phyloP scores from a whole-genome alignment of 495 filamentous ascomycete species.

The Penicillium argentinense region DNA sequence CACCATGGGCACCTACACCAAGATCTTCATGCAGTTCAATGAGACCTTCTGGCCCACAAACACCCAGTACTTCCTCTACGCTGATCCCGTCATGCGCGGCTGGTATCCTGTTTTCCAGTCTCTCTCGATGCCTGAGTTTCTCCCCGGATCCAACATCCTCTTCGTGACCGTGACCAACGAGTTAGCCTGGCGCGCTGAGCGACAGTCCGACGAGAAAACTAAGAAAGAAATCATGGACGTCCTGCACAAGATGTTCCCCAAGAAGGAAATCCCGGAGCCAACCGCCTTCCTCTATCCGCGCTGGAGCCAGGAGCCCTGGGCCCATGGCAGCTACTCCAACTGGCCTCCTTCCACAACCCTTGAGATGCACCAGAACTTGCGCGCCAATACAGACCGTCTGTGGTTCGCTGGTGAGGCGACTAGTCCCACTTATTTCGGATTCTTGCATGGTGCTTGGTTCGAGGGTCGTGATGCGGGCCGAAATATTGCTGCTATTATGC shows the following conservation, averaged over 20 bases:
- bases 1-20: conserved; percentile 76
- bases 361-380: conserved; percentile 70
- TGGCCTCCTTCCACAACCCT: conserved; percentile 68
- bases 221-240: conserved; percentile 61
- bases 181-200: conserved; percentile 62
- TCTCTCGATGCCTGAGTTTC: conserved; percentile 58
- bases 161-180: conserved; percentile 66
- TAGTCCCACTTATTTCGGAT: conserved; percentile 69
- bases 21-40: conserved; percentile 75
- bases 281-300: conserved; percentile 68
- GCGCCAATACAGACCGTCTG: conserved; percentile 64
- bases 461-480: conserved; percentile 59
- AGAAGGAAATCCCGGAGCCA: conserved; percentile 61
- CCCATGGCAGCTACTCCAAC: conserved; percentile 71
- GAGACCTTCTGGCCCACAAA: conserved; percentile 68
- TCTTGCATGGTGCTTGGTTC: conserved; percentile 68
- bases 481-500: conserved; percentile 46
- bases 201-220: conserved; percentile 61
- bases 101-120: conserved; percentile 75
- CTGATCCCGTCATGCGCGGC: conserved; percentile 59
- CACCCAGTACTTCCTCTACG: conserved; percentile 74
- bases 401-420: conserved; percentile 76
- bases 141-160: conserved; percentile 63
- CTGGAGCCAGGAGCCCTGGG: conserved; percentile 67
- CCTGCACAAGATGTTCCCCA: conserved; percentile 67